phyloP scores from a whole-genome alignment of 805 yeast genomes.

The Maudiozyma pseudohumilis region DNA sequence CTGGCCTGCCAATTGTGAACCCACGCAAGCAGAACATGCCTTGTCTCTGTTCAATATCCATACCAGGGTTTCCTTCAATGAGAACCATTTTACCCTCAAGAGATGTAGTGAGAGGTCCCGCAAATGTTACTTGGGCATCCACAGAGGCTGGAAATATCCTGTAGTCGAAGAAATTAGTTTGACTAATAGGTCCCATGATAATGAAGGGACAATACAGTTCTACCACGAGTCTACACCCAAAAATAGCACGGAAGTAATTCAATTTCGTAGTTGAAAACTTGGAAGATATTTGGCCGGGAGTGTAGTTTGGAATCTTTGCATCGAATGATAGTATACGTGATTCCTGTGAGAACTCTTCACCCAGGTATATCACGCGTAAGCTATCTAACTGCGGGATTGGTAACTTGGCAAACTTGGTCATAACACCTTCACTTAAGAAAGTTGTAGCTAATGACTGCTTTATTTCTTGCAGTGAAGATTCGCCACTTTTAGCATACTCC shows the following conservation, averaged over 20 bases:
- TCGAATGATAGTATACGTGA: constrained; percentile 13
- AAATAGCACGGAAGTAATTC: constrained; percentile 36
- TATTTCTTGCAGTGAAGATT: too few species aligned
- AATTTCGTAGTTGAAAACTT: constrained; percentile 20
- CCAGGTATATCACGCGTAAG: constrained; percentile 36
- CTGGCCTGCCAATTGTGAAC: constrained; percentile 50
- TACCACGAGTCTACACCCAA: constrained; percentile 41
- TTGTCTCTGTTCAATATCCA: constrained; percentile 30
- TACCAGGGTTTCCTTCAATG: constrained; percentile 22
- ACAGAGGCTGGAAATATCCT: constrained; percentile 34
- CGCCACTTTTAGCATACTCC: too few species aligned
- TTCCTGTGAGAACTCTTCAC: constrained; percentile 19
- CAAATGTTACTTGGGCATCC: constrained; percentile 29
- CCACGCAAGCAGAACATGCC: constrained; percentile 56
- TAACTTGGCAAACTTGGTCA: constrained; percentile 29
- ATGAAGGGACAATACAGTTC: constrained; percentile 35
- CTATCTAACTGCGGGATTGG: constrained; percentile 11
- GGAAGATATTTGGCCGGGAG: constrained; percentile 10
- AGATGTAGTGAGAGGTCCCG: constrained; percentile 52
- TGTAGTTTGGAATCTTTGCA: constrained; percentile 8
- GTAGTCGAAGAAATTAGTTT: constrained; percentile 54
- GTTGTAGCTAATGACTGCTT: constrained; percentile 31
- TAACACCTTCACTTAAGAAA: constrained; percentile 42
- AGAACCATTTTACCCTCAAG: constrained; percentile 47
- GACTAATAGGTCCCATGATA: constrained; percentile 48